A percentile compares a stretch with the other conserved stretches of the same genome.
Evolutionary conservation across 2,329 filamentous ascomycete genomes (phyloP).

Genomic region (Kalaharituber pfeilii): DNA sequence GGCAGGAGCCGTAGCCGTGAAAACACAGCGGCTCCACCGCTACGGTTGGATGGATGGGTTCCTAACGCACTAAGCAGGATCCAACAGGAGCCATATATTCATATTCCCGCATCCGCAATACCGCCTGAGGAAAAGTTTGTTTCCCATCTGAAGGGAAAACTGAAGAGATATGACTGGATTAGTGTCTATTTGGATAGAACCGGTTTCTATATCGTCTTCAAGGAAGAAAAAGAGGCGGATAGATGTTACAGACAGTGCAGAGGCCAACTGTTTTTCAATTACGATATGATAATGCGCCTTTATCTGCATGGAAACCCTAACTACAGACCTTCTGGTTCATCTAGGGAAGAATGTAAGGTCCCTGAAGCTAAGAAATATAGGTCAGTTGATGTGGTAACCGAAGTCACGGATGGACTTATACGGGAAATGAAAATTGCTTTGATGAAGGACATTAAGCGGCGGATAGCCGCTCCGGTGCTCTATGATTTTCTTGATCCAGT

Average conservation of each 20-base stretch:
- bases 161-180: slow-evolving; percentile 67
- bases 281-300: slow-evolving; percentile 79
- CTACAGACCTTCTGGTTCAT: not conserved
- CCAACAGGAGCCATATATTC: slow-evolving; percentile 74
- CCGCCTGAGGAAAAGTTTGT: slow-evolving; percentile 74
- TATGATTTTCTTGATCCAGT: slow-evolving; percentile 67
- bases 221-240: slow-evolving; percentile 62
- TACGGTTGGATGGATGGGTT: slow-evolving; percentile 31
- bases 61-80: slow-evolving; percentile 40
- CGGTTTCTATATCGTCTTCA: slow-evolving; percentile 86
- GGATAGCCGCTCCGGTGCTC: slow-evolving; percentile 65
- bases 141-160: slow-evolving; percentile 71
- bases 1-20: slow-evolving; percentile 16
- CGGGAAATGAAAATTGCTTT: slow-evolving; percentile 73
- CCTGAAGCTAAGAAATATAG: slow-evolving; percentile 57
- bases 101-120: slow-evolving; percentile 70
- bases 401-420: slow-evolving; percentile 62
- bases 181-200: slow-evolving; percentile 67
- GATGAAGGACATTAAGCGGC: slow-evolving; percentile 71
- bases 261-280: slow-evolving; percentile 74
- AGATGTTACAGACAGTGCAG: slow-evolving; percentile 65
- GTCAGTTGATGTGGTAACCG: slow-evolving; percentile 74
- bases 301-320: slow-evolving; percentile 49
- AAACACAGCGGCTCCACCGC: slow-evolving; percentile 25
- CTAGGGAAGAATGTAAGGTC: not conserved